Evolutionary conservation across 768 basidiomycete genomes (phyloP).

Genomic region (Hemileccinum impolitum): DNA sequence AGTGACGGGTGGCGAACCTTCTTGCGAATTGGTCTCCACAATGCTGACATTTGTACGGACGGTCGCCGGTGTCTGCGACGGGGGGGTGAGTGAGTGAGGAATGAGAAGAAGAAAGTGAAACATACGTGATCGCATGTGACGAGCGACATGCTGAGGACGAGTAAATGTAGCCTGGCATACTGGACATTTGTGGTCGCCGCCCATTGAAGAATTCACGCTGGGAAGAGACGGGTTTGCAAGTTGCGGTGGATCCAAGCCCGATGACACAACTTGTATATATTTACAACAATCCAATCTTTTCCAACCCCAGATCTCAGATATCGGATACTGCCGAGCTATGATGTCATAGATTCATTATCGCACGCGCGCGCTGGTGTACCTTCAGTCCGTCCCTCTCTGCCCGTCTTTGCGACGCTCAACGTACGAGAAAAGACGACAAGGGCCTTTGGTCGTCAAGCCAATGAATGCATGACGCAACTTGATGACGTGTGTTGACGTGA

Average conservation of each 20-base stretch:
- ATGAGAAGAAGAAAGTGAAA: slow-evolving; percentile 25
- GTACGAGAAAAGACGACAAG: background rate
- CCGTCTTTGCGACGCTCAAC: background rate
- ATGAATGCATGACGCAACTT: slow-evolving; percentile 30
- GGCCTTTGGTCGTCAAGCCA: slow-evolving; percentile 33
- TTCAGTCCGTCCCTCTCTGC: background rate
- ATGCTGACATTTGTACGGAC: slow-evolving; percentile 84
- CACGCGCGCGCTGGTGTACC: background rate
- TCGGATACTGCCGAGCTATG: slow-evolving; percentile 27
- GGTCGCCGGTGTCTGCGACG: slow-evolving; percentile 74
- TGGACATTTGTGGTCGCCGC: slow-evolving; percentile 81
- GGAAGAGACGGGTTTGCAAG: no score
- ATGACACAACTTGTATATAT: slow-evolving; percentile 40
- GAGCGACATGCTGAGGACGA: slow-evolving; percentile 83
- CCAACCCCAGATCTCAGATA: slow-evolving; percentile 35
- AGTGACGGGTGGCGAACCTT: slow-evolving; percentile 44
- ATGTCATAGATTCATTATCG: slow-evolving; percentile 26
- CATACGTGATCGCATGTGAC: slow-evolving; percentile 90
- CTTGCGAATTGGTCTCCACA: slow-evolving; percentile 90
- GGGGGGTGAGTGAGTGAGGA: slow-evolving; percentile 15
- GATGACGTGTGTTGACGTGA: slow-evolving; percentile 39
- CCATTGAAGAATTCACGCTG: no score
- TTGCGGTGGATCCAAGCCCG: slow-evolving; percentile 26
- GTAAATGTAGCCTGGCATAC: slow-evolving; percentile 88
- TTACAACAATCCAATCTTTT: slow-evolving; percentile 28